Base-by-base conservation (phyloP, 345 rosid species). In the Draba incana region DNA sequence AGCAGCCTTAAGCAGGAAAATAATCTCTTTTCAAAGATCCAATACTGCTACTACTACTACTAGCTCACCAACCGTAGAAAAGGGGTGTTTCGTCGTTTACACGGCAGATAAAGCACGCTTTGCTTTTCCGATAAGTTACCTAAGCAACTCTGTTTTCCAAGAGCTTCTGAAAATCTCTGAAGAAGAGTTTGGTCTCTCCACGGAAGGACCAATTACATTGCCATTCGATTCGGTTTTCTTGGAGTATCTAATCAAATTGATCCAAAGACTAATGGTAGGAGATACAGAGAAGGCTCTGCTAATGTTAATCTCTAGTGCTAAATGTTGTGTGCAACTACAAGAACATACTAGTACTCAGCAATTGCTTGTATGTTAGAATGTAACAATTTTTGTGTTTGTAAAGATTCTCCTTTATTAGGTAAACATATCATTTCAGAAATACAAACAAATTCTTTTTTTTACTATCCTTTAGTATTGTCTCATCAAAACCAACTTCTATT, bases 141-240 rank as follows among this genome's bases (percentile, higher is more conserved):
- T 81, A 4, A 68, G 48, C 53, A 65, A 65, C 49, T 24, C 57
- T 4, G n/a, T 79, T 35, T 38, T 81, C 49, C 65, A 65, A 63
- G 79, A 81, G 43, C 75, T 83, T 45, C 64, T 81, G 28, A 75
- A 41, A 10, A 75, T 81, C 43, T 55, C 81, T 10, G 84, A 72
- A 66, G 81, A 81, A 68, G 84, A 74, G 46, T 78, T 76, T 9
- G 77, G 82, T 3, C 56, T 81, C 0, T 68, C 81, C 0, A 47
- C 48, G 0, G 61, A 52, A 4, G 71, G 79, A 35, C 82, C 78
- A 1, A 82, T 82, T 64, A 79, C 70, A 2, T 53, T 80, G 41
- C 75, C 81, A 11, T 75, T 72, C 4, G 76, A 84, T 58, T 63
- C 73, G 0, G 27, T 3, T 4, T 75, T 76, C 38, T 0, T 81